A percentile compares a stretch with the other conserved stretches of the same genome.
These are phyloP conservation scores for Lasiodiplodia sp. DNA, from an alignment of 2,329 filamentous ascomycete genomes.

Conservation along the genomic window DNA sequence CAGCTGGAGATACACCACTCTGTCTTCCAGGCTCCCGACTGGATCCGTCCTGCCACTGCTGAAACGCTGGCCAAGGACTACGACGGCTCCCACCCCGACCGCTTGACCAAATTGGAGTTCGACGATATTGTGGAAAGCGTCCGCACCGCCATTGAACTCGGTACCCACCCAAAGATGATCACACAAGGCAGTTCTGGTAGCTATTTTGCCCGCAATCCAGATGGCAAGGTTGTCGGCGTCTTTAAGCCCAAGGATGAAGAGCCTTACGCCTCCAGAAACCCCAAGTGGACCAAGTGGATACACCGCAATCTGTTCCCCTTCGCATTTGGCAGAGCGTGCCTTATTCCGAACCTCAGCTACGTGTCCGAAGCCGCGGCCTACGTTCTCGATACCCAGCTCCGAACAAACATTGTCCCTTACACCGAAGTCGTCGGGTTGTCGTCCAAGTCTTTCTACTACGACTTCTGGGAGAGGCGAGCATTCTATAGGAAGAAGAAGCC, in stretches of 20 bases:
- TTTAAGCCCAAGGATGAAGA: conserved; percentile 99
- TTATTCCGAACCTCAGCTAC: conserved; percentile 97
- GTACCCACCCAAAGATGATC: conserved; percentile 93
- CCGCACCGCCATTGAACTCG: conserved; percentile 85
- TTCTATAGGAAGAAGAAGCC: conserved; percentile 87
- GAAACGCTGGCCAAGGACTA: conserved; percentile 71
- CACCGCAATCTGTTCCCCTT: conserved; percentile 97
- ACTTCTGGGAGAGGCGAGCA: conserved; percentile 92
- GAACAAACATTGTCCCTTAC: conserved; percentile 92
- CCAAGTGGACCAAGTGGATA: conserved; percentile 99
- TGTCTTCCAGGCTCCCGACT: conserved; percentile 92
- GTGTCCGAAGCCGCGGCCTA: conserved; percentile 98
- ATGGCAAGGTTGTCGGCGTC: conserved; percentile 94
- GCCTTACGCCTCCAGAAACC: conserved; percentile 94
- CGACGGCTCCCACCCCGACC: conserved; percentile 64
- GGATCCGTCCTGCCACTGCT: conserved; percentile 78
- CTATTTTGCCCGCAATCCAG: conserved; percentile 92
- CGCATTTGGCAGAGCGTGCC: conserved; percentile 91
- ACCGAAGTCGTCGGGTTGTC: conserved; percentile 94
- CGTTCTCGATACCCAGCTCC: conserved; percentile 87
- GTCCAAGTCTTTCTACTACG: conserved; percentile 97
- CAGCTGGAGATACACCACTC: conserved; percentile 95
- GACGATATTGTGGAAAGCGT: conserved; percentile 90
- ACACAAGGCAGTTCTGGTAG: conserved; percentile 96
- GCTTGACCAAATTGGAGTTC: conserved; percentile 81